Conservation (phyloP, 73 alveolate species). For the Uronychia setigera region DNA sequence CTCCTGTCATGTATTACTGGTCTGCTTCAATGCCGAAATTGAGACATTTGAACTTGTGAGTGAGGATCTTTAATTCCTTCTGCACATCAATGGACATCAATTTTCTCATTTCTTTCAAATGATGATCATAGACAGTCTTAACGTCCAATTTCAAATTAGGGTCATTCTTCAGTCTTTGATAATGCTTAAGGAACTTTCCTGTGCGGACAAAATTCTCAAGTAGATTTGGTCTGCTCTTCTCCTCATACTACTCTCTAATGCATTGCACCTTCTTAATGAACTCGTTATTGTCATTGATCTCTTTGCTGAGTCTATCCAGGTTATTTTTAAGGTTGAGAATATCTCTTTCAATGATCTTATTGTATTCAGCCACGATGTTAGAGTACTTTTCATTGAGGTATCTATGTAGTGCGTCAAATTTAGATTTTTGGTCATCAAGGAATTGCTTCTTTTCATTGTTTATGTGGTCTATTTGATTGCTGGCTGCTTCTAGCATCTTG, state of each 20-base stretch:
- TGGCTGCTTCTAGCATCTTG: conserved; percentile 42
- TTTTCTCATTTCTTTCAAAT: conserved; percentile 25
- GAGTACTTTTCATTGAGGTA: conserved; percentile 52
- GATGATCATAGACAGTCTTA: conserved; percentile 46
- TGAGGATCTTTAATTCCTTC: conserved; percentile 46
- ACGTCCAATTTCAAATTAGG: conserved; percentile 24
- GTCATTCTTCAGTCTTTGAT: conserved; percentile 38
- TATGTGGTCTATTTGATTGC: conserved; percentile 29
- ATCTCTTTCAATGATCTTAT: conserved; percentile 57
- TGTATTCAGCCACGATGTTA: conserved; percentile 47
- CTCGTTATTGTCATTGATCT: conserved; percentile 36
- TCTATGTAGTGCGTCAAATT: conserved; percentile 53
- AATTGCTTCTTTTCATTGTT: conserved; percentile 39
- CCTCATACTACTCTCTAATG: conserved; percentile 31
- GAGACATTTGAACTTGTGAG: conserved; percentile 43
- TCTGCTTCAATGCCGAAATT: conserved; percentile 9
- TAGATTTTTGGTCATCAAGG: conserved; percentile 43
- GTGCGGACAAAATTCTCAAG: conserved; percentile 46
- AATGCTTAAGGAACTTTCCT: conserved; percentile 53
- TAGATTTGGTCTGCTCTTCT: background rate
- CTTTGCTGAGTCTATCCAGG: conserved; percentile 25
- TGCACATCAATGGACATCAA: conserved; percentile 31
- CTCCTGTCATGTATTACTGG: background rate
- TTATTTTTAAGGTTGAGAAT: conserved; percentile 35
- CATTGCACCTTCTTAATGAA: conserved; percentile 39